A percentile compares a stretch with the other conserved stretches of the same genome.
Evolutionary conservation across 2,329 filamentous ascomycete species (phyloP).

Genomic region (Trichoderma aggressivum): DNA sequence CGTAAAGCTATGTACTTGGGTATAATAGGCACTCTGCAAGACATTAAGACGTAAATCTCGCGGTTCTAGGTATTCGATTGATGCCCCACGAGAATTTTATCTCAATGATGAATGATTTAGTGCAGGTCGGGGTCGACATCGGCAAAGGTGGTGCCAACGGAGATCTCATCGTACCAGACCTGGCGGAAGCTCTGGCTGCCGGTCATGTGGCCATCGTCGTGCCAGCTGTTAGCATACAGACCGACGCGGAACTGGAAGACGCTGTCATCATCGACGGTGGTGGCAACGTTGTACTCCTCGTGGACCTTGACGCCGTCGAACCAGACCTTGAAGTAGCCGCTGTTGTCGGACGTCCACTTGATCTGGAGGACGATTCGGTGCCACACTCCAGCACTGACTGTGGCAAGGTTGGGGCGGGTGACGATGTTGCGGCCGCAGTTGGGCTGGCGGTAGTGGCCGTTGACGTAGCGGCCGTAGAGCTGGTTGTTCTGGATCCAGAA

Average conservation of each 20-base stretch:
- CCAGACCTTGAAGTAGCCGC: slow-evolving; percentile 46
- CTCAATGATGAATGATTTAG: neutral
- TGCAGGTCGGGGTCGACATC: slow-evolving; percentile 25
- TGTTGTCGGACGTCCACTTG: slow-evolving; percentile 42
- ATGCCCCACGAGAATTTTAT: neutral
- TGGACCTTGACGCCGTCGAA: slow-evolving; percentile 44
- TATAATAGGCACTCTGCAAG: neutral
- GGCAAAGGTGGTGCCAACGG: slow-evolving; percentile 37
- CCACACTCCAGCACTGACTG: slow-evolving; percentile 43
- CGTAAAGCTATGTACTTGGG: neutral
- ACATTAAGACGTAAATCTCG: neutral
- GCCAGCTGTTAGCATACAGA: slow-evolving; percentile 49
- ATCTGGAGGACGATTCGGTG: slow-evolving; percentile 46
- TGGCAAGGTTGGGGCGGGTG: slow-evolving; percentile 31
- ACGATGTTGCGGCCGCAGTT: slow-evolving; percentile 26
- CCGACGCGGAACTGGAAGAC: slow-evolving; percentile 46
- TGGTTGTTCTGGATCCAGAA: slow-evolving; percentile 44
- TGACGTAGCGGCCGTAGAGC: slow-evolving; percentile 39
- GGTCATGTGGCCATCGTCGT: slow-evolving; percentile 39
- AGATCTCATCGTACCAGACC: slow-evolving; percentile 51
- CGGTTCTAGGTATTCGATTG: neutral
- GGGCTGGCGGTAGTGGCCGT: slow-evolving; percentile 27
- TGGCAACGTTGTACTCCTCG: slow-evolving; percentile 39
- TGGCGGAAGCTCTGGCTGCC: slow-evolving; percentile 42
- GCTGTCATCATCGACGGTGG: slow-evolving; percentile 43